These are phyloP conservation scores for Fusarium sp. DNA, from an alignment of 2,329 filamentous ascomycete species.

Conservation along the genomic window DNA sequence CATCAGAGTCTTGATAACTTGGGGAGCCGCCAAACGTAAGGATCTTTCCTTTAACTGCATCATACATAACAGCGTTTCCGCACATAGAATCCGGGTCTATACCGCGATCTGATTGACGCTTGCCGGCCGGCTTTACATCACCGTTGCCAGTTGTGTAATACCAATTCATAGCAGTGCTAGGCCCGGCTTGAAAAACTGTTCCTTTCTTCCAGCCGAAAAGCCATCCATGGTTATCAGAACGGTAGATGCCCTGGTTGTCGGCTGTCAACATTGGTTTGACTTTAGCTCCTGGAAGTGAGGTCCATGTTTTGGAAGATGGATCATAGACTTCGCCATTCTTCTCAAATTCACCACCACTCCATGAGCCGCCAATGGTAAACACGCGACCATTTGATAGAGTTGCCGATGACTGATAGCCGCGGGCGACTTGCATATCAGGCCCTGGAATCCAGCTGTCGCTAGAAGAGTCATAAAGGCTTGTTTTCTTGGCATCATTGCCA, in stretches of 20 bases:
- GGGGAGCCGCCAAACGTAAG: constrained; percentile 63
- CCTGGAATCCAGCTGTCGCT: constrained; percentile 24
- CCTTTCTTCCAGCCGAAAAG: constrained; percentile 57
- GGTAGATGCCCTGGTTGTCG: constrained; percentile 56
- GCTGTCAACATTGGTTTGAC: constrained; percentile 62
- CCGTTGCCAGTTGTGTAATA: constrained; percentile 55
- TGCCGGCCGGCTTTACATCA: constrained; percentile 36
- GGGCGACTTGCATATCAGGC: constrained; percentile 23
- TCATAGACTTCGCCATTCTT: constrained; percentile 34
- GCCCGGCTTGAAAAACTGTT: constrained; percentile 66
- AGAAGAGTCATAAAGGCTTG: constrained; percentile 58
- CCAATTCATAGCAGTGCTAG: constrained; percentile 67
- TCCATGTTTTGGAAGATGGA: constrained; percentile 20
- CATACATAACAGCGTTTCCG: constrained; percentile 69
- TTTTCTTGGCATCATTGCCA: constrained; percentile 61
- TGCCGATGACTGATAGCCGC: constrained; percentile 25
- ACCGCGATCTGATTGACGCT: constrained; percentile 48
- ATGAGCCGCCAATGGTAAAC: constrained; percentile 32
- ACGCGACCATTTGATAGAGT: constrained; percentile 23
- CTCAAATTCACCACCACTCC: constrained; percentile 14
- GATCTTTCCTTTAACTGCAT: constrained; percentile 69
- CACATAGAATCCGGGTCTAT: constrained; percentile 64
- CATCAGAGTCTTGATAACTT: constrained; percentile 58
- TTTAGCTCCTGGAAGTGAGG: constrained; percentile 47
- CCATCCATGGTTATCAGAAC: constrained; percentile 48